Conservation (phyloP, 495 filamentous ascomycete species). For the Neurospora sp. region DNA sequence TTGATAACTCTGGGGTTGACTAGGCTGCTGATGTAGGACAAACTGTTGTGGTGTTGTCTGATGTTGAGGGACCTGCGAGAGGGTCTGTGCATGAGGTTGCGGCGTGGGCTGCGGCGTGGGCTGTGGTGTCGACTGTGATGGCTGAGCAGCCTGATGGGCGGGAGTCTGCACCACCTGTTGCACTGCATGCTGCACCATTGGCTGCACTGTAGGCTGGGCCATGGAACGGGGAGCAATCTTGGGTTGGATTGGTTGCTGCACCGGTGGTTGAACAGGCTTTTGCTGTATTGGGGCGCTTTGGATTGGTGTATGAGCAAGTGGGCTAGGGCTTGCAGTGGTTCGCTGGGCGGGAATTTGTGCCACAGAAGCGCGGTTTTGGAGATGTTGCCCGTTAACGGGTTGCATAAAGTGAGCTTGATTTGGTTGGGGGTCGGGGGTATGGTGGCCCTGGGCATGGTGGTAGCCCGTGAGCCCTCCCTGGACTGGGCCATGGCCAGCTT, state of each 20-base stretch:
- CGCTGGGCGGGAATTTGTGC: conserved; percentile 4
- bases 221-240: background rate
- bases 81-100: background rate
- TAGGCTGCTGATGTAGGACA: background rate
- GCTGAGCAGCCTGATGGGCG: conserved; percentile 2
- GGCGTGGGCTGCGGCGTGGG: background rate
- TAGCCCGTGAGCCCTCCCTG: conserved; percentile 1
- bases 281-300: conserved; percentile 14
- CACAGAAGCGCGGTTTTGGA: conserved; percentile 3
- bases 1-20: background rate
- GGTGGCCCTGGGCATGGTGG: conserved; percentile 7
- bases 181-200: background rate
- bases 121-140: background rate
- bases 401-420: conserved; percentile 9
- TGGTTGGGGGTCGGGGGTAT: conserved; percentile 2
- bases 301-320: conserved; percentile 9
- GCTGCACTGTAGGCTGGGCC: background rate
- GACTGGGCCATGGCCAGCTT: conserved; percentile 3
- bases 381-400: conserved; percentile 9
- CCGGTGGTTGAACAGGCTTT: conserved; percentile 27
- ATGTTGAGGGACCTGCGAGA: background rate
- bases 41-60: background rate
- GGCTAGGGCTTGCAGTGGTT: conserved; percentile 8
- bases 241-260: background rate
- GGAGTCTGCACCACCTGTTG: conserved; percentile 1